Evolutionary conservation across 352 stramenopile species (phyloP).

Genomic region (Phytophthora megakarya): DNA sequence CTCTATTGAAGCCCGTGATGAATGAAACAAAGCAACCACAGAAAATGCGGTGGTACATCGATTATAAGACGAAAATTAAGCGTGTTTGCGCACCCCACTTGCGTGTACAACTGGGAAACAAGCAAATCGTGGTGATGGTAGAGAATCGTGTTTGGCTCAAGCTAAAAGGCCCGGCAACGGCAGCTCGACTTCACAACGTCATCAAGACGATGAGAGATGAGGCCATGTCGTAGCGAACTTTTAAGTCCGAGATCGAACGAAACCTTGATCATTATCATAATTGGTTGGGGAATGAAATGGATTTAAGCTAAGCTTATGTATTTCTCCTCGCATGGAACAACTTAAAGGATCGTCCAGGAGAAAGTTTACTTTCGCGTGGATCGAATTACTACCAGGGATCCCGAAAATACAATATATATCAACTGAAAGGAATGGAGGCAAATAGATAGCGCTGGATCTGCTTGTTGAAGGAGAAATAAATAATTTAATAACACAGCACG

Average conservation of each 20-base stretch:
- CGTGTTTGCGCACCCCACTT: constrained; percentile 27
- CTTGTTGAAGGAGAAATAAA: no score
- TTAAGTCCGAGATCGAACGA: constrained; percentile 44
- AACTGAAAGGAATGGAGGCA: no score
- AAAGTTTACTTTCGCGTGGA: constrained; percentile 36
- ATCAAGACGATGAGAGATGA: constrained; percentile 46
- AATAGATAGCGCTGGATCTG: no score
- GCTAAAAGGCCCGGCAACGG: constrained; percentile 37
- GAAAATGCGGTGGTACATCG: constrained; percentile 65
- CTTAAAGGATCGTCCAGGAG: constrained; percentile 37
- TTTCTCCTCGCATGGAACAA: constrained; percentile 56
- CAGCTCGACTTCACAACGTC: constrained; percentile 38
- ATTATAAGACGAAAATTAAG: constrained; percentile 50
- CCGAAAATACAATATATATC: no score
- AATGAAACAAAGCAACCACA: constrained; percentile 63
- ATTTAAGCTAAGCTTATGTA: constrained; percentile 32
- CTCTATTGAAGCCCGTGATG: constrained; percentile 39
- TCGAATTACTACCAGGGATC: no score
- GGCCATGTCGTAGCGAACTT: constrained; percentile 40
- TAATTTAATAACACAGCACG: no score
- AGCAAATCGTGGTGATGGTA: constrained; percentile 33
- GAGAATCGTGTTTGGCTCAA: constrained; percentile 50
- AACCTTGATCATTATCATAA: constrained; percentile 22
- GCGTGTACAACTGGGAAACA: constrained; percentile 35
- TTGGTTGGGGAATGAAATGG: constrained; percentile 9